These are phyloP conservation scores for Cyanodermella asteris DNA, from an alignment of 2,329 filamentous ascomycete species.

Conservation along the genomic window DNA sequence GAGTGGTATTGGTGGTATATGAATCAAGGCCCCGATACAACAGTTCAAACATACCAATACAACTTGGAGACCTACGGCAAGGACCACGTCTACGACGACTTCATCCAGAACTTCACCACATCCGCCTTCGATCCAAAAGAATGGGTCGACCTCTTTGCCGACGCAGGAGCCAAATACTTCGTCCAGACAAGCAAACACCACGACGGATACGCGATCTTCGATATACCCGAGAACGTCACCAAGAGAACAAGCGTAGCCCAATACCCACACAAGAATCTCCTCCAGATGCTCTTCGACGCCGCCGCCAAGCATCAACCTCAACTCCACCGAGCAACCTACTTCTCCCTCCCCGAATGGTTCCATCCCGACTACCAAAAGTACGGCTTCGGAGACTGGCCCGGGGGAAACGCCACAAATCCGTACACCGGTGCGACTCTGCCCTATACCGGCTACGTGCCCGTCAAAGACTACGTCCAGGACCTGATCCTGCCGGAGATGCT, in stretches of 20 bases:
- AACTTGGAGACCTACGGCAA: constrained; percentile 29
- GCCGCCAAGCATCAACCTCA: constrained; percentile 20
- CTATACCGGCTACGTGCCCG: constrained; percentile 22
- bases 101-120: constrained; percentile 31
- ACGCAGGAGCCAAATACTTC: constrained; percentile 28
- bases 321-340: constrained; percentile 23
- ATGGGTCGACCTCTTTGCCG: constrained; percentile 31
- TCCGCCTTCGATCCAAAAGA: constrained; percentile 27
- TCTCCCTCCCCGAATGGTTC: constrained; percentile 25
- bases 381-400: constrained; percentile 20
- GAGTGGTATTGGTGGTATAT: constrained; percentile 31
- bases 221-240: constrained; percentile 18
- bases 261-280: constrained; percentile 19
- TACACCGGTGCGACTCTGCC: constrained; percentile 21
- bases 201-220: constrained; percentile 25
- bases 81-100: constrained; percentile 33
- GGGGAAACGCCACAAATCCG: constrained; percentile 22
- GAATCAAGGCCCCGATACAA: constrained; percentile 18
- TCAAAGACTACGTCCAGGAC: constrained; percentile 20
- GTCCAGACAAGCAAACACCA: constrained; percentile 25
- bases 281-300: constrained; percentile 22
- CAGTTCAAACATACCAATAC: constrained; percentile 27
- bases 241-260: constrained; percentile 19
- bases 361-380: constrained; percentile 20
- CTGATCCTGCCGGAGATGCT: constrained; percentile 23